Evolutionary conservation across 768 basidiomycete genomes (phyloP), one percentile per base, ranked within the genome.

Genomic region (Boletus rufocinnamomeus): DNA sequence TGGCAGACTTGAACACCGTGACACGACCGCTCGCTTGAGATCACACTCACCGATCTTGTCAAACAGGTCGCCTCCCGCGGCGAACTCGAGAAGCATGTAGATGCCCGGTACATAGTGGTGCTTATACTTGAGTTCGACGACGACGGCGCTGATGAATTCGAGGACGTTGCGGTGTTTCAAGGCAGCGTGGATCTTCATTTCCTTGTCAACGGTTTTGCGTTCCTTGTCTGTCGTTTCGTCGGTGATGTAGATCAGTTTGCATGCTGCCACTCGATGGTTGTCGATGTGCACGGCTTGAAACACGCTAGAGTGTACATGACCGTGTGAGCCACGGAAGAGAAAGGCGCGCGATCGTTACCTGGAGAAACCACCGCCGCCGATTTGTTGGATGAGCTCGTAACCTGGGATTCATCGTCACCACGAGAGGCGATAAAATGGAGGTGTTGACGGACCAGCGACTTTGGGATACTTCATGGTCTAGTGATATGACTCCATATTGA

Each of bases 51-150:
- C 91, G 52, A 99, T 99, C 79, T 98, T 99, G 74, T 99, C 97
- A 72, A 99, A 99, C 34, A 99, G 75, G 73, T 98, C 97, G 0
- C 97, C 97, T 23, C 95, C 95, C 1, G 86, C 86, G 0, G 96
- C 97, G 35, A 96, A 77, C 71, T 98, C 97, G 66, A 99, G 75
- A 21, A 98, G 76, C 82, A 99, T 93, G 69, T 98, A 99, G 23
- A 94, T 81, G 0, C 91, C 96, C 0, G 93, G 89, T 0, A 87
- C 74, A 67, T 87, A 95, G 38, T 77, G 64, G 50, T 78, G 69
- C 37, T 75, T 75, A 43, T 84, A 81, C 59, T 85, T 82, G 19
- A 75, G 69, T 62, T 95, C 93, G 0, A 94, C 87, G 3, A 91
- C 76, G 32, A 87, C 83, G 0, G 88, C 89, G 50, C 88, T 86